Evolutionary conservation across 2,329 filamentous ascomycete genomes (phyloP), one percentile per base, ranked within the genome.

Genomic region (Aspergillus neotritici): DNA sequence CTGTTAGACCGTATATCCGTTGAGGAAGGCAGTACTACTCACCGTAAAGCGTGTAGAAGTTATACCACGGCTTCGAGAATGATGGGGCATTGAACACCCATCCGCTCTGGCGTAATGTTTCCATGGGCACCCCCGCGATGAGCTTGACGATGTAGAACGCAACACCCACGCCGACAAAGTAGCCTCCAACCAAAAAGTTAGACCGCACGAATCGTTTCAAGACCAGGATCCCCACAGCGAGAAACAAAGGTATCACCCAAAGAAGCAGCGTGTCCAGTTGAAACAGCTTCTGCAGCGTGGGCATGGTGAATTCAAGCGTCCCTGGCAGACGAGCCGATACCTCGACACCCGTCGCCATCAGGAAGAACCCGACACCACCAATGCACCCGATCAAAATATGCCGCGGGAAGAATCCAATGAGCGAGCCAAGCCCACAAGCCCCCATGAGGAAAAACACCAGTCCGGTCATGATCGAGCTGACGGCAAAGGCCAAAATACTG

Each of bases 331-430:
- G 81, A 16, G 90, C 91, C 15, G 90, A 94, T 7, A 98, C 91
- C 60, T 97, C 91, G 44, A 98, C 80, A 16, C 89, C 93, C 5
- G 93, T 98, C 40, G 87, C 81, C 39, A 96, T 74, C 14, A 98
- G 75, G 66, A 98, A 98, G 78, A 89, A 95, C 4, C 93, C 93
- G 7, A 98, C 93, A 49, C 93, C 93, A 34, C 93, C 93, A 53
- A 98, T 97, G 60, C 93, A 98, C 42, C 93, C 93, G 49, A 96
- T 94, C 28, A 98, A 72, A 54, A 98, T 98, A 56, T 95, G 91
- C 34, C 93, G 82, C 4, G 93, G 93, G 55, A 98, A 97, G 69
- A 98, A 98, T 46, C 90, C 93, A 48, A 97, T 89, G 49, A 98
- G 80, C 49, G 90, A 94, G 28, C 93, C 93, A 41, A 97, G 80